Evolutionary conservation across 768 basidiomycete species (phyloP).

Genomic region (Boletales sp.): DNA sequence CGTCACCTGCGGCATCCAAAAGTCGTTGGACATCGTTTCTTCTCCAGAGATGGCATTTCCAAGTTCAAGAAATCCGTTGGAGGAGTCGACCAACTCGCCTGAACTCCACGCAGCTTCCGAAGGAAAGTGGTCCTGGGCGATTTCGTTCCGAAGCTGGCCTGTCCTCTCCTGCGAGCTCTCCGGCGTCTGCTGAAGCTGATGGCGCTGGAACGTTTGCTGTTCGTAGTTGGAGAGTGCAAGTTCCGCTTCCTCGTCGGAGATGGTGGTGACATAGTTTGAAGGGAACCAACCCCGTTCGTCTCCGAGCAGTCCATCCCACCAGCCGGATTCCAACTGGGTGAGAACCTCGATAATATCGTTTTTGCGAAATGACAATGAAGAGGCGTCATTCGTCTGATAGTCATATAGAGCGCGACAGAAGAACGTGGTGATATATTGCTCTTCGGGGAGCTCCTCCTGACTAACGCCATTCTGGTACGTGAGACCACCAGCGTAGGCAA

Average conservation of each 20-base stretch:
- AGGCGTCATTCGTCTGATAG: constrained; percentile 82
- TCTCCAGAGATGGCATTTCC: constrained; percentile 26
- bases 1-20: constrained; percentile 89
- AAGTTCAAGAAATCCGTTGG: constrained; percentile 36
- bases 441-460: constrained; percentile 40
- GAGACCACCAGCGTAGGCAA: constrained; percentile 16
- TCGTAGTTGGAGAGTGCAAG: constrained; percentile 43
- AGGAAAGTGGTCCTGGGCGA: constrained; percentile 23
- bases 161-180: constrained; percentile 9
- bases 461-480: constrained; percentile 20
- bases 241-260: constrained; percentile 81
- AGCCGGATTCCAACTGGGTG: constrained; percentile 86
- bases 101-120: constrained; percentile 48
- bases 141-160: constrained; percentile 9
- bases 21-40: constrained; percentile 57
- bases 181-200: constrained; percentile 10
- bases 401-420: constrained; percentile 93
- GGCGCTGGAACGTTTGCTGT: constrained; percentile 12
- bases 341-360: constrained; percentile 94
- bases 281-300: constrained; percentile 97
- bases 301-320: constrained; percentile 95
- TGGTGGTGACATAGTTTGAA: constrained; percentile 84
- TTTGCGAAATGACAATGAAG: constrained; percentile 81
- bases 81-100: constrained; percentile 26
- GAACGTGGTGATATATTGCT: constrained; percentile 62